Conservation (phyloP, 805 yeast species). For the Cyberlindnera mrakii region DNA sequence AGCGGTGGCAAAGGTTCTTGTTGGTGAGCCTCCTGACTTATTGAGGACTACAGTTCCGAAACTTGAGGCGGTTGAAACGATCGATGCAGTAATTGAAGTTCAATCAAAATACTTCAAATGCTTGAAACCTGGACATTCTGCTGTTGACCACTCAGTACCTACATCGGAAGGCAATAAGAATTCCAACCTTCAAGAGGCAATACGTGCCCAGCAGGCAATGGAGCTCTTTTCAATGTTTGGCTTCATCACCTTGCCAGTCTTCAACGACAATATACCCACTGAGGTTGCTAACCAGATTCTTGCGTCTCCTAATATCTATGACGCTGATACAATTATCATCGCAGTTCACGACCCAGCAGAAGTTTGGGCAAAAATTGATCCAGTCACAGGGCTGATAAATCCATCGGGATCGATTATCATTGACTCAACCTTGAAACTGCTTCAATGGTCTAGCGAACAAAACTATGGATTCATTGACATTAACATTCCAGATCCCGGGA, state of each 20-base stretch:
- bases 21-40: slow-evolving; percentile 93
- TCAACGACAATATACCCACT: slow-evolving; percentile 30
- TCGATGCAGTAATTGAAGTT: slow-evolving; percentile 70
- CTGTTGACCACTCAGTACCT: slow-evolving; percentile 31
- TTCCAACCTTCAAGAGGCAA: slow-evolving; percentile 59
- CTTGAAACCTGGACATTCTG: slow-evolving; percentile 59
- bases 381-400: slow-evolving; percentile 72
- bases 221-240: slow-evolving; percentile 47
- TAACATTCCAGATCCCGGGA: slow-evolving; percentile 54
- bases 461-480: slow-evolving; percentile 81
- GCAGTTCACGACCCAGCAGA: slow-evolving; percentile 89
- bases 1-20: slow-evolving; percentile 82
- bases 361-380: slow-evolving; percentile 82
- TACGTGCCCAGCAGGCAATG: slow-evolving; percentile 64
- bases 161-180: slow-evolving; percentile 33
- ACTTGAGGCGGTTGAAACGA: slow-evolving; percentile 68
- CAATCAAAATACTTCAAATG: slow-evolving; percentile 89
- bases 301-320: slow-evolving; percentile 65
- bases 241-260: slow-evolving; percentile 65
- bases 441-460: slow-evolving; percentile 57
- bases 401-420: slow-evolving; percentile 66
- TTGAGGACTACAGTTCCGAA: slow-evolving; percentile 62
- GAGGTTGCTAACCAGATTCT: slow-evolving; percentile 61
- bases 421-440: slow-evolving; percentile 65
- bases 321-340: slow-evolving; percentile 57